Percentiles rank a stretch among this genome's conserved stretches.
These are phyloP conservation scores for Fomes fomentarius DNA, from an alignment of 1,284 basidiomycete species.

Conservation along the genomic window DNA sequence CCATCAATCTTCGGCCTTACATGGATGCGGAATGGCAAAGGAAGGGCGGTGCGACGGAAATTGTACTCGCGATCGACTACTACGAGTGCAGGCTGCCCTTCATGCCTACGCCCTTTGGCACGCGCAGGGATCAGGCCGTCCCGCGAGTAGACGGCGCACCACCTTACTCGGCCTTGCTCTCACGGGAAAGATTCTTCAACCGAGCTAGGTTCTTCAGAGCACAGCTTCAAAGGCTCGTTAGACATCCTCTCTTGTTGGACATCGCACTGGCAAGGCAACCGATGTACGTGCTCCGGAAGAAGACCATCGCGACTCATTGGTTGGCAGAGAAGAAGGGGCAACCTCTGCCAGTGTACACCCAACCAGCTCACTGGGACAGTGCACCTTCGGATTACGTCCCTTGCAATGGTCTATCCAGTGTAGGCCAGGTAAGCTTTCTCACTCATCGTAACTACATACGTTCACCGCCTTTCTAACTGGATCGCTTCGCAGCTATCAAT, in stretches of 20 bases:
- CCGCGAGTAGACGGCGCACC: slow-evolving; percentile 41
- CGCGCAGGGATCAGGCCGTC: slow-evolving; percentile 12
- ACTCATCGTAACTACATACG: no score
- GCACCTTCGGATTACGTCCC: slow-evolving; percentile 6
- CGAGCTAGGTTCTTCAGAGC: slow-evolving; percentile 43
- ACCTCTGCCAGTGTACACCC: slow-evolving; percentile 8
- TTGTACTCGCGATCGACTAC: slow-evolving; percentile 47
- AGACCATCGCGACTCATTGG: slow-evolving; percentile 22
- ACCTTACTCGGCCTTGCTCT: slow-evolving; percentile 44
- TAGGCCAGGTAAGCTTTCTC: slow-evolving; percentile 53
- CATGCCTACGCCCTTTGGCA: slow-evolving; percentile 41
- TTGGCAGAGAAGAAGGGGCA: slow-evolving; percentile 13
- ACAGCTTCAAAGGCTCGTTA: slow-evolving; percentile 38
- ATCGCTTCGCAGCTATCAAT: slow-evolving; percentile 14
- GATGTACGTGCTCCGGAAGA: slow-evolving; percentile 24
- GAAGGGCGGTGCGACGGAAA: slow-evolving; percentile 47
- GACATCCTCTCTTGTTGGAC: slow-evolving; percentile 54
- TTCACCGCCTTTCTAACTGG: no score
- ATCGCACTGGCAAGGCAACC: slow-evolving; percentile 37
- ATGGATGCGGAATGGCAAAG: slow-evolving; percentile 52
- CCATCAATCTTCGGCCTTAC: slow-evolving; percentile 55
- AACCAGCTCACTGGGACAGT: slow-evolving; percentile 1
- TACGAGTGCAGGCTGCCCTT: slow-evolving; percentile 50
- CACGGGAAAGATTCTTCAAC: slow-evolving; percentile 47
- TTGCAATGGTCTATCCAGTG: slow-evolving; percentile 40